These are phyloP conservation scores for Meira nashicola DNA, from an alignment of 1,284 basidiomycete species.

Conservation along the genomic window DNA sequence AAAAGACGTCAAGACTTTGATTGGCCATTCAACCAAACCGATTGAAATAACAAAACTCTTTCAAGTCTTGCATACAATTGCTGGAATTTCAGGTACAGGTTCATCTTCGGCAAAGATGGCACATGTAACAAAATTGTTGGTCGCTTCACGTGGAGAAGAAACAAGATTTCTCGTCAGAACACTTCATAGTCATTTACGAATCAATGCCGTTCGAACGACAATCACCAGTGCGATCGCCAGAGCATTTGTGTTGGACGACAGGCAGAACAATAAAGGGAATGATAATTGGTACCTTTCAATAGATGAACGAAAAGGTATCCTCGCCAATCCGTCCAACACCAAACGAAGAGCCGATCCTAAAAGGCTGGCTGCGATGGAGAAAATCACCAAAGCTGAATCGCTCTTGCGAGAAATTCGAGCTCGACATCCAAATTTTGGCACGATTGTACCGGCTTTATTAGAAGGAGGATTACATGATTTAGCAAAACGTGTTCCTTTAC, in stretches of 20 bases:
- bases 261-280: too few species aligned
- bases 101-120: slow-evolving; percentile 71
- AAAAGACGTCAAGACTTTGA: slow-evolving; percentile 44
- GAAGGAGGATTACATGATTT: slow-evolving; percentile 40
- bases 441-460: slow-evolving; percentile 65
- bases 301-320: slow-evolving; percentile 33
- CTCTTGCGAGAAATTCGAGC: slow-evolving; percentile 70
- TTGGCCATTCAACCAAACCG: slow-evolving; percentile 26
- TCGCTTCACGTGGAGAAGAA: slow-evolving; percentile 81
- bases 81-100: slow-evolving; percentile 65
- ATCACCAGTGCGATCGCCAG: slow-evolving; percentile 77
- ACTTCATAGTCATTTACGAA: slow-evolving; percentile 71
- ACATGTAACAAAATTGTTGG: slow-evolving; percentile 73
- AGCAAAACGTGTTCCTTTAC: slow-evolving; percentile 62
- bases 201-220: slow-evolving; percentile 76
- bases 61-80: slow-evolving; percentile 54
- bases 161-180: slow-evolving; percentile 76
- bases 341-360: slow-evolving; percentile 49
- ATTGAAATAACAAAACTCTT: slow-evolving; percentile 46
- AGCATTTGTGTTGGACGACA: slow-evolving; percentile 8
- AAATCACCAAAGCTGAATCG: slow-evolving; percentile 44
- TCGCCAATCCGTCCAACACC: slow-evolving; percentile 45
- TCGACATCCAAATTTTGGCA: slow-evolving; percentile 79
- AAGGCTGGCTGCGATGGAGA: slow-evolving; percentile 36
- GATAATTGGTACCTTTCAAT: slow-evolving; percentile 2